These are phyloP conservation scores for Boletus edulis DNA, from an alignment of 768 basidiomycete genomes.

Conservation along the genomic window DNA sequence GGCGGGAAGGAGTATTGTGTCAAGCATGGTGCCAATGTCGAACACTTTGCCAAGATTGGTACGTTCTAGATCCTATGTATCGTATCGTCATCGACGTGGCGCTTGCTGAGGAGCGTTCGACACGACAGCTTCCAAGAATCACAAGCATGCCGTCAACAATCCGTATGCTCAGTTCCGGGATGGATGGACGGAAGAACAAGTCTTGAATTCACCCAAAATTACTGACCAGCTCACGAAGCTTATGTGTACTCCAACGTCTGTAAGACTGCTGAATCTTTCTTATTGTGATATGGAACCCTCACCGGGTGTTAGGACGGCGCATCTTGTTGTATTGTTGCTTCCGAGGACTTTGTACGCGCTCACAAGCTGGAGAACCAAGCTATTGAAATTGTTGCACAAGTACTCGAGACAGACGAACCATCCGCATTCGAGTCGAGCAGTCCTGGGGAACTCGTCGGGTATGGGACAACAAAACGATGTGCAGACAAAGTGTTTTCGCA, in stretches of 20 bases:
- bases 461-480: slow-evolving; percentile 64
- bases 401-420: slow-evolving; percentile 62
- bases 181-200: slow-evolving; percentile 70
- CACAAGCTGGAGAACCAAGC: slow-evolving; percentile 80
- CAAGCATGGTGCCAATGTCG: slow-evolving; percentile 61
- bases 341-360: slow-evolving; percentile 70
- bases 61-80: slow-evolving; percentile 10
- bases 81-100: neutral
- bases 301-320: slow-evolving; percentile 56
- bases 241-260: slow-evolving; percentile 85
- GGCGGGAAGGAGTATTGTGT: slow-evolving; percentile 67
- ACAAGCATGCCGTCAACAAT: slow-evolving; percentile 74
- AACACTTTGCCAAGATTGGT: slow-evolving; percentile 76
- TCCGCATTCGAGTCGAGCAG: slow-evolving; percentile 60
- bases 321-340: slow-evolving; percentile 72
- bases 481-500: slow-evolving; percentile 66
- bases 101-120: neutral
- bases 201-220: slow-evolving; percentile 63
- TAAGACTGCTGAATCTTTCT: slow-evolving; percentile 25
- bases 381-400: slow-evolving; percentile 70
- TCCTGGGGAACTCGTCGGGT: slow-evolving; percentile 77
- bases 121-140: slow-evolving; percentile 69
- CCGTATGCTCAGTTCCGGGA: slow-evolving; percentile 81
- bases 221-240: slow-evolving; percentile 69
- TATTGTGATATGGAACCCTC: neutral